Conservation (phyloP, 179 eudicot genomes). For the Spinacia oleracea region DNA sequence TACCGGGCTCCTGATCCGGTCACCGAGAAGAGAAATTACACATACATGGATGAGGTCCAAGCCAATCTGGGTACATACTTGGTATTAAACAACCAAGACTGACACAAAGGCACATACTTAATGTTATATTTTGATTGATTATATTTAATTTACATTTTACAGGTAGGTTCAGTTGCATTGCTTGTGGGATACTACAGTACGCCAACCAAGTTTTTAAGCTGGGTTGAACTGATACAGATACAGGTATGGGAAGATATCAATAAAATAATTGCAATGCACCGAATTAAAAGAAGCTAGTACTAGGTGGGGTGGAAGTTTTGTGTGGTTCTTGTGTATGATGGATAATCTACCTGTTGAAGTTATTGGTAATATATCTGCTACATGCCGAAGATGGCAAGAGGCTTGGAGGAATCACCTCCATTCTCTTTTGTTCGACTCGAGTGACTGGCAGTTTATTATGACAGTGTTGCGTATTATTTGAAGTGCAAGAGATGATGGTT, state of each 20-base stretch:
- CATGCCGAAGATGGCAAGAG: slow-evolving; percentile 14
- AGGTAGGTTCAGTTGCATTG: slow-evolving; percentile 44
- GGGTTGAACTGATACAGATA: too few relatives aligned
- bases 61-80: slow-evolving; percentile 43
- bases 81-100: not conserved
- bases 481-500: slow-evolving; percentile 13
- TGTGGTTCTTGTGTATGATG: too few relatives aligned
- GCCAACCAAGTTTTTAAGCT: too few relatives aligned
- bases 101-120: too few relatives aligned
- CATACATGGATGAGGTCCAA: slow-evolving; percentile 61
- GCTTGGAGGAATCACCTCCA: slow-evolving; percentile 17
- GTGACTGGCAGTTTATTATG: slow-evolving; percentile 53
- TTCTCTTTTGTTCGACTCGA: slow-evolving; percentile 12
- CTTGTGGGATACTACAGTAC: slow-evolving; percentile 58
- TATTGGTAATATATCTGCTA: slow-evolving; percentile 17
- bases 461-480: too few relatives aligned
- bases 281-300: too few relatives aligned
- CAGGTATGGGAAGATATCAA: too few relatives aligned
- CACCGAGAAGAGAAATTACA: slow-evolving; percentile 56
- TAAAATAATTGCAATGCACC: too few relatives aligned
- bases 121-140: too few relatives aligned
- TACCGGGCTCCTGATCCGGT: slow-evolving; percentile 53
- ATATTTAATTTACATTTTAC: too few relatives aligned
- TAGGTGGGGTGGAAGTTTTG: not conserved
- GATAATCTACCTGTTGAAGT: slow-evolving; percentile 18